Evolutionary conservation across 2,329 filamentous ascomycete genomes (phyloP), one percentile per base, ranked within the genome.

Genomic region (Aspergillus bombycis): DNA sequence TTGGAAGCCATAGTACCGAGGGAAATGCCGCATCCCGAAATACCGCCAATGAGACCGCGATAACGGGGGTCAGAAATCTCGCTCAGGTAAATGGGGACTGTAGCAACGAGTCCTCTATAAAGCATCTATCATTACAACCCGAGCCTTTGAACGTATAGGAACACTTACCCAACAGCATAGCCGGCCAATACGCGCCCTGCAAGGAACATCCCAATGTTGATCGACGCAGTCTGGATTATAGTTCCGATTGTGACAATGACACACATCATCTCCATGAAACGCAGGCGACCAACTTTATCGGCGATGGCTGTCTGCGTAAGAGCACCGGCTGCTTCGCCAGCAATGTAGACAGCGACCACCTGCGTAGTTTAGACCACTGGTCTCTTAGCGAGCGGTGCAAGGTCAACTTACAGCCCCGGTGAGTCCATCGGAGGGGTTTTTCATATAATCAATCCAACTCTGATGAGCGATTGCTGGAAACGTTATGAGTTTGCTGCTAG

Each of bases 361-460:
- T 81, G 57, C 3, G 43, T 65, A 59, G 55, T 41, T 60, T 58
- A 55, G 53, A 34, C 30, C 12, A 4, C 30, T 43, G 11, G 23
- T 32, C 3, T 2, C 5, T 16, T n/a, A 41, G 6, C 14, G 16
- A 38, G 14, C 4, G n/a, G 12, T n/a, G 16, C 34, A 32, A 53
- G 50, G 7, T 41, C n/a, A 34, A 70, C 72, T 52, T 72, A 84
- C 82, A 28, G 84, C 82, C 59, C 86, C 86, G 2, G 84, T 87
- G 19, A 87, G 71, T 4, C 81, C 84, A 66, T 84, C 78, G 3
- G 83, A 85, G 2, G 86, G 86, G 56, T 85, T 70, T 14, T 79
- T 61, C 85, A 88, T 88, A 72, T 88, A 88, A 50, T 84, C 79
- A 52, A 85, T 82, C 85, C 85, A 88, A 69, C 84, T 86, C 68